Base-by-base conservation (phyloP, 441 rosid genomes). In the Pelargonium myrrhifolium region DNA sequence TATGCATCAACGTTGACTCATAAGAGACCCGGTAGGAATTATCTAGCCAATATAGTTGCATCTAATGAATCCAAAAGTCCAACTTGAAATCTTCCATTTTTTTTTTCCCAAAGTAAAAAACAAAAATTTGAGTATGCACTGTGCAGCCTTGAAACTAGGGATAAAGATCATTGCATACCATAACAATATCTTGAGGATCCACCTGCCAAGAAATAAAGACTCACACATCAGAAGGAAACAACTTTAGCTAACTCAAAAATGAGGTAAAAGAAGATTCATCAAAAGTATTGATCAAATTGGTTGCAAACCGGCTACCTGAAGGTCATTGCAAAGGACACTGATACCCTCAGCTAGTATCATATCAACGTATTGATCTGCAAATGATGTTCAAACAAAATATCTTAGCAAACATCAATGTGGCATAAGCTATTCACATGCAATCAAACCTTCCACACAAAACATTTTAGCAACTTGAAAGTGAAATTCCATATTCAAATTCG, bases 131-230 rank as follows among this genome's bases (percentile, higher is more conserved):
- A 18, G 0, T 39, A 37, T 4, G 22, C 63, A 18, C 0, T 39
- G 24, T 4, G 22, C 58, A 51, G 42, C 49, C 60, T 66, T 35
- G 17, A 21, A 56, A 53, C 24, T 9, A 59, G 15, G 5, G 4
- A 3, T 24, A 59, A 2, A 59, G 2, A 9, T 24, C 35, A 70
- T 65, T 35, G 78, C 96, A 77, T 85, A 93, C 97, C 92, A 82
- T 93, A 67, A 93, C 95, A 49, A 93, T 91, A 82, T 93, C 99
- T 82, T 93, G 99, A 67, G 97, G 97, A 84, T 93, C 99, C 77
- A 90, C 98, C 97, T 93, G 86, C 35, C 31, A 71, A 74, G 68
- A 77, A 43, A 61, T 12, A 39, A 45, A 66, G 56, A 26, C 31
- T 47, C 24, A 68, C 24, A 37, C 62, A 69, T 76, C 74, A 78